Evolutionary conservation across 2,329 filamentous ascomycete species (phyloP), one percentile per base, ranked within the genome.

Genomic region (Chaetomiaceae sp.): DNA sequence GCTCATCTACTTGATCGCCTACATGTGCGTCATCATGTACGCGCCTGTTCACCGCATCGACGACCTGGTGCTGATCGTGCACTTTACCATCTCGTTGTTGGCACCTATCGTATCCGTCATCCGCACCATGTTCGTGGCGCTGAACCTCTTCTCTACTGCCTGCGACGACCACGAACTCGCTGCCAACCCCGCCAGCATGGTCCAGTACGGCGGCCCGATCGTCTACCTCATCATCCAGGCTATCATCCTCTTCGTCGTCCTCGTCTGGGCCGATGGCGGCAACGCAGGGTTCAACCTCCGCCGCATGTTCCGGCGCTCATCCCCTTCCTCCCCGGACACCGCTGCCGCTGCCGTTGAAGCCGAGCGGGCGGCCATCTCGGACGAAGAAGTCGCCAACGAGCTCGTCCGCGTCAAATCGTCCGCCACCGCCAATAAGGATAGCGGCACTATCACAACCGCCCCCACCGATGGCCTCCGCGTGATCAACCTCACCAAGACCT

Each of bases 91-190:
- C 19, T 85, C 85, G 0, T 72, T 81, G 0, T 73, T 95, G 42
- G 83, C 89, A 1, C 91, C 91, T 0, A 82, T 92, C 41, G 87
- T 84, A 2, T 93, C 85, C 39, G 73, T 92, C 12, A 73, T 89
- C 17, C 77, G 89, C 52, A 77, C 87, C 0, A 68, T 96, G 30
- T 87, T 96, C 59, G 70, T 95, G 4, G 76, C 84, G 0, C 75
- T 95, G 44, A 96, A 96, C 63, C 73, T 91, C 2, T 96, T 96
- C 67, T 90, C 87, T 1, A 77, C 88, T 0, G 78, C 89, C 2
- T 96, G 91, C 64, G 76, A 80, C 27, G 83, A 78, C 21, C 72
- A 79, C 17, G 54, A 73, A n/a, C 68, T 90, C 17, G 81, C 83
- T 1, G 71, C 74, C 1, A 85, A 88, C 57, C 87, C 90, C 0